These are phyloP conservation scores for Solanum bulbocastanum DNA, from an alignment of 257 asterid genomes.

Conservation along the genomic window DNA sequence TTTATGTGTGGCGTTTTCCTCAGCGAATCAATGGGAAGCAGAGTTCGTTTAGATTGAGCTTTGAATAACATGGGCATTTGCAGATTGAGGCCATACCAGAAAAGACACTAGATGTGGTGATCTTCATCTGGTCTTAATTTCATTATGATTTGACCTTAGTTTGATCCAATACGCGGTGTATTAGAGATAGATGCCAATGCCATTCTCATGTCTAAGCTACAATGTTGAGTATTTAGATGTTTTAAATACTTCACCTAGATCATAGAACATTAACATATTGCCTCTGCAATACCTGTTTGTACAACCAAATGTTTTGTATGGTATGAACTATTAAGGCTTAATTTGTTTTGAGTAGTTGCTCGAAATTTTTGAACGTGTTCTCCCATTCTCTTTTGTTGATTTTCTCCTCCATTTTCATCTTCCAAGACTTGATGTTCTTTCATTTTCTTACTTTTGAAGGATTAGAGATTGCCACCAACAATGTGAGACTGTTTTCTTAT, in stretches of 20 bases:
- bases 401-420: neutral
- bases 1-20: neutral
- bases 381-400: neutral
- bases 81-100: neutral
- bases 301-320: neutral
- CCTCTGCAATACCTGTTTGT: neutral
- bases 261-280: neutral
- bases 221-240: neutral
- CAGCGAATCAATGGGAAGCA: neutral
- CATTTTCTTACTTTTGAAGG: neutral
- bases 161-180: neutral
- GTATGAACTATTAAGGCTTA: neutral
- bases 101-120: neutral
- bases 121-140: neutral
- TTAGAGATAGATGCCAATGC: neutral
- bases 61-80: neutral
- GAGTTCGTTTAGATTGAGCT: no score
- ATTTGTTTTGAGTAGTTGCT: neutral
- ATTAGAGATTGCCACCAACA: constrained; percentile 42
- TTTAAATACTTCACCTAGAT: neutral
- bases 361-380: neutral
- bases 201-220: neutral
- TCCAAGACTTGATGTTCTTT: neutral
- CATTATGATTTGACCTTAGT: neutral
- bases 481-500: constrained; percentile 46